Evolutionary conservation across 768 basidiomycete genomes (phyloP).

Genomic region (Tricholoma furcatifolium): DNA sequence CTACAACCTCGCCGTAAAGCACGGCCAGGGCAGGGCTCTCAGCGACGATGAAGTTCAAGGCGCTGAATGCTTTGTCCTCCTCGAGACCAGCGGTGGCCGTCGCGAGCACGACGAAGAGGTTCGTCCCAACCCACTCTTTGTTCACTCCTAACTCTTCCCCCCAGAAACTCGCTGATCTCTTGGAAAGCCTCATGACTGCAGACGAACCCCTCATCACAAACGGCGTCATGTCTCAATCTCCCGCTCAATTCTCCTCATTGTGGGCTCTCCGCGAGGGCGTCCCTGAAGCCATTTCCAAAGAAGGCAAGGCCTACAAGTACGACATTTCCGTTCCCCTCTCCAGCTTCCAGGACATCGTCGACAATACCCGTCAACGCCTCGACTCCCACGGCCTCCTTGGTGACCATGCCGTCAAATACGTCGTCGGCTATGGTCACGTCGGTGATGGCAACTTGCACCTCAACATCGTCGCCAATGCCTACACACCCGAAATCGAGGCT

Average conservation of each 20-base stretch:
- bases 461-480: conserved; percentile 83
- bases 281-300: conserved; percentile 89
- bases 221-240: conserved; percentile 89
- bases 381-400: conserved; percentile 65
- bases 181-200: conserved; percentile 74
- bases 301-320: conserved; percentile 96
- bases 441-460: conserved; percentile 96
- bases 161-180: conserved; percentile 84
- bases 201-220: conserved; percentile 80
- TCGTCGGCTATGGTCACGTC: conserved; percentile 94
- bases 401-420: conserved; percentile 75
- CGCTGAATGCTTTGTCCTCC: conserved; percentile 85
- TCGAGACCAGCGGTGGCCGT: conserved; percentile 93
- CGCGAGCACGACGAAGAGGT: conserved; percentile 95
- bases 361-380: conserved; percentile 72
- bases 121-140: background rate
- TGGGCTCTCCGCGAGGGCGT: conserved; percentile 94
- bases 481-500: conserved; percentile 78
- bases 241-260: conserved; percentile 83
- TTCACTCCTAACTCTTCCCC: background rate
- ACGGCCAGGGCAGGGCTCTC: conserved; percentile 78
- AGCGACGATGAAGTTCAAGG: conserved; percentile 72
- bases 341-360: conserved; percentile 86
- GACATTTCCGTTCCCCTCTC: conserved; percentile 88
- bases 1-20: conserved; percentile 81